phyloP scores from a whole-genome alignment of 176 grass and related monocot species.

The Alopecurus myosuroides region DNA sequence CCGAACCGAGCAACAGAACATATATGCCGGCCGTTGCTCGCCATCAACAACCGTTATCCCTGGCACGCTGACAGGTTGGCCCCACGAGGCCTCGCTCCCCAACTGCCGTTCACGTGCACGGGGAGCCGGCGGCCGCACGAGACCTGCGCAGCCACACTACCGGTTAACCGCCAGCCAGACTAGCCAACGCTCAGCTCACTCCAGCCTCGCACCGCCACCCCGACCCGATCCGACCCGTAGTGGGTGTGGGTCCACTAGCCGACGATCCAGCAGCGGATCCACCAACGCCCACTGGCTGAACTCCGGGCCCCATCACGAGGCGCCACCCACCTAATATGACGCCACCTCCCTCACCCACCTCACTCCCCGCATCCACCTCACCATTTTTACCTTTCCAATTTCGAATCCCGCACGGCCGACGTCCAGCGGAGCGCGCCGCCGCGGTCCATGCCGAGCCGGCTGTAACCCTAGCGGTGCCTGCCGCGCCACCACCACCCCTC shows the following conservation, averaged over 20 bases:
- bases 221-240: not conserved
- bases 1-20: too few relatives aligned
- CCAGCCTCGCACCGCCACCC: not conserved
- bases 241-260: not conserved
- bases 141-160: not conserved
- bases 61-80: not conserved
- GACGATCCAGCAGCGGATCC: not conserved
- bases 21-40: not conserved
- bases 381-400: not conserved
- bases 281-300: slow-evolving; percentile 23
- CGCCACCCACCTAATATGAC: slow-evolving; percentile 18
- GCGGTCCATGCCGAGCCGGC: not conserved
- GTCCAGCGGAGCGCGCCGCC: slow-evolving; percentile 11
- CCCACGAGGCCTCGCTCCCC: not conserved
- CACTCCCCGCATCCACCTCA: not conserved
- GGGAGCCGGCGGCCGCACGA: not conserved
- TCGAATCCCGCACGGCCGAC: not conserved
- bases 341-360: slow-evolving; percentile 11
- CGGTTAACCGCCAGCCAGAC: not conserved
- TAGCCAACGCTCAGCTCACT: not conserved
- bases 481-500: not conserved
- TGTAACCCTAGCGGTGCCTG: not conserved
- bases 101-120: slow-evolving; percentile 4
- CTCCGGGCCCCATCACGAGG: not conserved
- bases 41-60: not conserved